Conservation (phyloP, 768 basidiomycete genomes). For the Rossbeevera mucosa region DNA sequence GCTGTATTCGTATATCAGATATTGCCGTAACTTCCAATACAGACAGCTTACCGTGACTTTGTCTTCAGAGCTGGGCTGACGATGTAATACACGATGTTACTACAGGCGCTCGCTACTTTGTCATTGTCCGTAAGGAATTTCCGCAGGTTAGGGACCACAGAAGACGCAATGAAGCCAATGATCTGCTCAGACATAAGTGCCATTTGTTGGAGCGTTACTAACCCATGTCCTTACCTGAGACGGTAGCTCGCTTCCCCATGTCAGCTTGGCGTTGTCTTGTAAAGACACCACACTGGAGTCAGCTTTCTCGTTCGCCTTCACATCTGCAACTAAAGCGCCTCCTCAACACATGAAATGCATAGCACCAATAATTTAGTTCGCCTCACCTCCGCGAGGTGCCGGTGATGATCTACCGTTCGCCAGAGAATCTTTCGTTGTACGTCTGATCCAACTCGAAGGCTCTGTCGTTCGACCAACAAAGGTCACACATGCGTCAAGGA, state of each 20-base stretch:
- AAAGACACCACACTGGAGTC: slow-evolving; percentile 42
- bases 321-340: slow-evolving; percentile 28
- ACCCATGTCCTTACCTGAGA: slow-evolving; percentile 23
- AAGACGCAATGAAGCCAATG: slow-evolving; percentile 61
- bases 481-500: slow-evolving; percentile 73
- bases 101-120: slow-evolving; percentile 72
- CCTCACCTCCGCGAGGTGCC: slow-evolving; percentile 48
- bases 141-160: slow-evolving; percentile 69
- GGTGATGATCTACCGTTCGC: slow-evolving; percentile 75
- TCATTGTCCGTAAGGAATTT: slow-evolving; percentile 82
- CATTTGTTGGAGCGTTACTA: slow-evolving; percentile 7
- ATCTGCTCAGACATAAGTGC: slow-evolving; percentile 46
- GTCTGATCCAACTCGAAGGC: slow-evolving; percentile 74
- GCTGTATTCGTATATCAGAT: slow-evolving; percentile 32
- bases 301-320: slow-evolving; percentile 59
- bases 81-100: slow-evolving; percentile 80
- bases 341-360: slow-evolving; percentile 1
- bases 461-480: slow-evolving; percentile 73
- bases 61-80: slow-evolving; percentile 77
- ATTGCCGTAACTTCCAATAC: neutral
- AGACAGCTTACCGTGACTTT: slow-evolving; percentile 54
- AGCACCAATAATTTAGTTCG: neutral
- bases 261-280: slow-evolving; percentile 26
- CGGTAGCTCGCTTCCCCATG: slow-evolving; percentile 28
- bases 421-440: slow-evolving; percentile 58